Evolutionary conservation across 2,329 filamentous ascomycete genomes (phyloP).

Genomic region (Pezicula neosporulosa): DNA sequence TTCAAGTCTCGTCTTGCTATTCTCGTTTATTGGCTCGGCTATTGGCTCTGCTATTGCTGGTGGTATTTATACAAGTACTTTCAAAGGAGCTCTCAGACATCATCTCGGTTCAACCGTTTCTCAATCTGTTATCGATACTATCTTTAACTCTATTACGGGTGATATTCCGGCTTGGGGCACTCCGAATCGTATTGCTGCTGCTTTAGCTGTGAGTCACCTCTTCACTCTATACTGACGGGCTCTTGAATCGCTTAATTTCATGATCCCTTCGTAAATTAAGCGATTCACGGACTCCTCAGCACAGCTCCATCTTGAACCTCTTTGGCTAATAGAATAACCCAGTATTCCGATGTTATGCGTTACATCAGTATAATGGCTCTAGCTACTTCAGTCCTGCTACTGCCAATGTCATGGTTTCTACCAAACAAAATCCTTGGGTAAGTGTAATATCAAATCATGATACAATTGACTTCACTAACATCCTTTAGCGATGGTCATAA

Average conservation of each 20-base stretch:
- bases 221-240: not conserved
- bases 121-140: conserved; percentile 28
- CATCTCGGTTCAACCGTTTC: conserved; percentile 32
- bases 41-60: conserved; percentile 41
- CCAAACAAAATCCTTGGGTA: not conserved
- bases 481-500: not conserved
- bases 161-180: conserved; percentile 37
- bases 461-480: not conserved
- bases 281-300: not conserved
- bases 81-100: conserved; percentile 32
- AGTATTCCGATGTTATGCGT: conserved; percentile 11
- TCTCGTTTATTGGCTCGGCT: conserved; percentile 36
- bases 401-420: not conserved
- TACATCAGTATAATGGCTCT: conserved; percentile 5
- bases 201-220: conserved; percentile 25
- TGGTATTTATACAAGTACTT: conserved; percentile 45
- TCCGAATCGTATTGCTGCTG: conserved; percentile 36
- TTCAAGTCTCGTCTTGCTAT: conserved; percentile 41
- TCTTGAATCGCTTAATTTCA: too few relatives aligned
- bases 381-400: not conserved
- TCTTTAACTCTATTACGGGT: conserved; percentile 44
- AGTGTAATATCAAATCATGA: not conserved
- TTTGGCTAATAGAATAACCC: not conserved
- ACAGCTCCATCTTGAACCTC: not conserved
- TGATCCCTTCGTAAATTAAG: too few relatives aligned